Percentiles rank a stretch among this genome's conserved stretches.
These are phyloP conservation scores for Avicennia marina DNA, from an alignment of 257 asterid genomes.

Conservation along the genomic window DNA sequence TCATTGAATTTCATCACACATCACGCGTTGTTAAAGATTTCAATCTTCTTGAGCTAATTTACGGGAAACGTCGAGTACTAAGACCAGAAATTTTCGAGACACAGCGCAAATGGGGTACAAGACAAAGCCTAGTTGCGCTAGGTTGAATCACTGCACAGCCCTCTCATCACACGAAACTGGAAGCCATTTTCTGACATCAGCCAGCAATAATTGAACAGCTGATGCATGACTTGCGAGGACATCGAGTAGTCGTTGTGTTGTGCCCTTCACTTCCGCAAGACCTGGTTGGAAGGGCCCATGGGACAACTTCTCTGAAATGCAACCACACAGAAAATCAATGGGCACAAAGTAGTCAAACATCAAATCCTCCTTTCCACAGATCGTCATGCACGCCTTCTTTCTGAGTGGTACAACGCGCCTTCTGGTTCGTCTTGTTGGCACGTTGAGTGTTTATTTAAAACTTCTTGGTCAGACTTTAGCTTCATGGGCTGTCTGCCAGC, in stretches of 20 bases:
- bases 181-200: not conserved
- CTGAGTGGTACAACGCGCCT: too few relatives aligned
- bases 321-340: not conserved
- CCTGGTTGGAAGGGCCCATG: slow-evolving; percentile 11
- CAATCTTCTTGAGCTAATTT: not conserved
- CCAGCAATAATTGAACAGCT: not conserved
- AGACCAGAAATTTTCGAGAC: too few relatives aligned
- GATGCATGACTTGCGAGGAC: not conserved
- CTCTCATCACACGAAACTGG: not conserved
- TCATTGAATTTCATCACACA: too few relatives aligned
- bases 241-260: not conserved
- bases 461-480: too few relatives aligned
- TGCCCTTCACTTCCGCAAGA: slow-evolving; percentile 11
- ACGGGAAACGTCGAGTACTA: too few relatives aligned
- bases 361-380: too few relatives aligned
- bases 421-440: slow-evolving; percentile 4
- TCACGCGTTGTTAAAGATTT: not conserved
- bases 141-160: not conserved
- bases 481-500: too few relatives aligned
- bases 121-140: slow-evolving; percentile 11
- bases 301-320: not conserved
- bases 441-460: not conserved
- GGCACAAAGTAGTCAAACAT: slow-evolving; percentile 15
- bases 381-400: too few relatives aligned
- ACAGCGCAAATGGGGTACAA: not conserved